Conservation (phyloP, 805 yeast species). For the Clavispora santaluciae region DNA sequence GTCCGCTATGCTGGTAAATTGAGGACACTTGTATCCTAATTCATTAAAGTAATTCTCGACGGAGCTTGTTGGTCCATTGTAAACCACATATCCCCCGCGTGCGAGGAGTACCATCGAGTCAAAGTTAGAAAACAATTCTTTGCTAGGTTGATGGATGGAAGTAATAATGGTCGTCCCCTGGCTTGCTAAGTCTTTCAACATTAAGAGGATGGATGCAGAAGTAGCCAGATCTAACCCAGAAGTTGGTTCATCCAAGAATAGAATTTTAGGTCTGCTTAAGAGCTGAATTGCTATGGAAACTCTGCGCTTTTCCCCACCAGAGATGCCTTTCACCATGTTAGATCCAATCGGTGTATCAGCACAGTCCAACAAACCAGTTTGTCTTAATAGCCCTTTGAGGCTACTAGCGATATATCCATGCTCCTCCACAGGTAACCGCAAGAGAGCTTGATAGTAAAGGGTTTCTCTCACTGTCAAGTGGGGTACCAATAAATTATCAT, state of each 20-base stretch:
- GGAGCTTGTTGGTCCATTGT: constrained; percentile 50
- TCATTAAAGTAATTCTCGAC: constrained; percentile 45
- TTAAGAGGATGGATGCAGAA: constrained; percentile 59
- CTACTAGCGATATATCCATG: constrained; percentile 40
- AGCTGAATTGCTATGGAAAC: constrained; percentile 79
- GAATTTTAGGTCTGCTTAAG: constrained; percentile 62
- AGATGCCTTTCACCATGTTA: constrained; percentile 35
- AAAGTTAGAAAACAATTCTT: constrained; percentile 57
- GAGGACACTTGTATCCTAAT: constrained; percentile 55
- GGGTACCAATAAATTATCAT: constrained; percentile 67
- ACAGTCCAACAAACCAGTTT: constrained; percentile 68
- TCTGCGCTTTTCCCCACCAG: constrained; percentile 66
- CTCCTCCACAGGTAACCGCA: constrained; percentile 48
- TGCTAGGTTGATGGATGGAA: constrained; percentile 83
- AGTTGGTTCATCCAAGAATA: constrained; percentile 83
- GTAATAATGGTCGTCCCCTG: constrained; percentile 63
- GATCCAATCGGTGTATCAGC: constrained; percentile 57
- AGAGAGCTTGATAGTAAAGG: constrained; percentile 60
- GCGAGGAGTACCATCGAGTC: constrained; percentile 71
- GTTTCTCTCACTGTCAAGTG: constrained; percentile 77
- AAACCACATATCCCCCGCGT: constrained; percentile 67
- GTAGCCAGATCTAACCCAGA: constrained; percentile 84
- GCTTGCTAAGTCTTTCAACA: constrained; percentile 54
- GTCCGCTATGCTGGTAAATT: constrained; percentile 67
- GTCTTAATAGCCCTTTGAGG: constrained; percentile 56